phyloP scores from a whole-genome alignment of 139 green algal genomes.

The Chara braunii region DNA sequence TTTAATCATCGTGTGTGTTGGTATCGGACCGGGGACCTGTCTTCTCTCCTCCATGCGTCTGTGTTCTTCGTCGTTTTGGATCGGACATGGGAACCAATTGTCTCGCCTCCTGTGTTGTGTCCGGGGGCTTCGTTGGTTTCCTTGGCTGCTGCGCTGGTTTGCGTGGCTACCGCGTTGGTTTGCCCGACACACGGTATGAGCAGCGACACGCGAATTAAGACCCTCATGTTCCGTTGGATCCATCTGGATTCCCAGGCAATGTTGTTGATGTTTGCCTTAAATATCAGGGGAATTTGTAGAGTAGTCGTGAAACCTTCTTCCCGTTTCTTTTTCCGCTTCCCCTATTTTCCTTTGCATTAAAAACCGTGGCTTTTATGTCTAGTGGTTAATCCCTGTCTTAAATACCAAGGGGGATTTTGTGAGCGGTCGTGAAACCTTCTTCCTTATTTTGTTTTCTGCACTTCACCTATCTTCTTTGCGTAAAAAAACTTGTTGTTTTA shows the following conservation, averaged over 20 bases:
- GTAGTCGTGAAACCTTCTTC: not conserved
- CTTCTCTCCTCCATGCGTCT: no score
- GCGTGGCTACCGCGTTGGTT: no score
- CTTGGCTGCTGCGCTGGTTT: no score
- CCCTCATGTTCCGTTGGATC: slow-evolving; percentile 84
- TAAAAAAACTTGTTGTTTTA: not conserved
- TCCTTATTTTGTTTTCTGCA: not conserved
- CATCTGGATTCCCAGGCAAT: slow-evolving; percentile 79
- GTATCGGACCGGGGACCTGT: no score
- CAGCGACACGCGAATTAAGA: slow-evolving; percentile 67
- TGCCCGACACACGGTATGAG: slow-evolving; percentile 2
- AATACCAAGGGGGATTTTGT: not conserved
- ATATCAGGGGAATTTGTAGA: slow-evolving; percentile 46
- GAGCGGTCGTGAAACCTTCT: no score
- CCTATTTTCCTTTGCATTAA: not conserved
- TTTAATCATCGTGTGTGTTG: no score
- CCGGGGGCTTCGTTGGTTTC: no score
- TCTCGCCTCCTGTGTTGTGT: no score
- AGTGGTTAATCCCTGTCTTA: not conserved
- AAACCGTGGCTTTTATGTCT: not conserved
- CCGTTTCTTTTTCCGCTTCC: no score
- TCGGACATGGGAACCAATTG: no score
- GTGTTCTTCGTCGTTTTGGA: no score
- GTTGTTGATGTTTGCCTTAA: slow-evolving; percentile 77
- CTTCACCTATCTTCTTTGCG: slow-evolving; percentile 1